These are phyloP conservation scores for Suillus placidus DNA, from an alignment of 768 basidiomycete species.

Conservation along the genomic window DNA sequence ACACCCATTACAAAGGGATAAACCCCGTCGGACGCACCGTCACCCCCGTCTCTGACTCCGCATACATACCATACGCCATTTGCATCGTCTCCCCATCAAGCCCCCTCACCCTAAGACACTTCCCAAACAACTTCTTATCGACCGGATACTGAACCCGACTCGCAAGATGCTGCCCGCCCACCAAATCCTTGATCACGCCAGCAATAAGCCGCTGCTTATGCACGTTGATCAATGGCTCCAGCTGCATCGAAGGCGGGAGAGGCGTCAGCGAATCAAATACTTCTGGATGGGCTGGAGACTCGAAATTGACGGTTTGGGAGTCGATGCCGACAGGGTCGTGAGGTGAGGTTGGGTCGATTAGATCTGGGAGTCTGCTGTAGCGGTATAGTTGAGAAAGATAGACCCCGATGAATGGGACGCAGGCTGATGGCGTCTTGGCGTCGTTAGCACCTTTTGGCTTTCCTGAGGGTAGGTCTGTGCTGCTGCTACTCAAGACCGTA, in stretches of 20 bases:
- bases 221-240: slow-evolving; percentile 86
- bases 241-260: slow-evolving; percentile 74
- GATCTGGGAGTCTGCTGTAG: slow-evolving; percentile 69
- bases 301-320: slow-evolving; percentile 60
- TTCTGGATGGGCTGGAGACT: slow-evolving; percentile 73
- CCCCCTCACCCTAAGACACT: slow-evolving; percentile 70
- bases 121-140: slow-evolving; percentile 78
- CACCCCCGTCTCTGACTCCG: slow-evolving; percentile 20
- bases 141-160: slow-evolving; percentile 67
- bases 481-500: slow-evolving; percentile 51
- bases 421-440: slow-evolving; percentile 52
- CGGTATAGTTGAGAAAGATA: slow-evolving; percentile 75
- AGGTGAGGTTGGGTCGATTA: slow-evolving; percentile 84
- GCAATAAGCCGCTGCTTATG: slow-evolving; percentile 87
- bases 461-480: slow-evolving; percentile 43
- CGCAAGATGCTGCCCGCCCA: slow-evolving; percentile 83
- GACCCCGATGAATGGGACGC: slow-evolving; percentile 72
- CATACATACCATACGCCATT: slow-evolving; percentile 45
- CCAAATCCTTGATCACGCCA: slow-evolving; percentile 76
- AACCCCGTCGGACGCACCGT: slow-evolving; percentile 21
- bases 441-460: slow-evolving; percentile 39
- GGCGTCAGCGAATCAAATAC: slow-evolving; percentile 75
- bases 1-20: slow-evolving; percentile 20
- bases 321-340: slow-evolving; percentile 69
- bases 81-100: slow-evolving; percentile 59